Percentiles rank a stretch among this genome's conserved stretches.
Evolutionary conservation across 108 stramenopile genomes (phyloP).

Genomic region (Skeletonema menzelii): DNA sequence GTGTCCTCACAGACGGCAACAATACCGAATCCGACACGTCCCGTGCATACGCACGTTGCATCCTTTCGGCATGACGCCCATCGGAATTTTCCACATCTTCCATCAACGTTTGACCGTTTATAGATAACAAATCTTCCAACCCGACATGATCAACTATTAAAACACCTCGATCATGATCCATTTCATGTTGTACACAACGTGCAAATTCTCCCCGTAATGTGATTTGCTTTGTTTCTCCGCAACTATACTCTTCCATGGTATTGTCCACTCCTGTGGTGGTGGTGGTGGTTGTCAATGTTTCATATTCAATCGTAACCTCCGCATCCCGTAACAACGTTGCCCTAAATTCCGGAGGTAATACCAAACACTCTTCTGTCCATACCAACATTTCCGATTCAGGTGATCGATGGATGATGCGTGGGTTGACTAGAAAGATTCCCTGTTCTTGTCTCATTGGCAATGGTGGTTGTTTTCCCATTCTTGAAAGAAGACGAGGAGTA

Average conservation of each 20-base stretch:
- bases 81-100: slow-evolving; percentile 62
- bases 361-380: slow-evolving; percentile 84
- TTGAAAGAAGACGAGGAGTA: too few relatives aligned
- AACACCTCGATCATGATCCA: slow-evolving; percentile 87
- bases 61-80: slow-evolving; percentile 40
- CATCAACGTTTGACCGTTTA: slow-evolving; percentile 66
- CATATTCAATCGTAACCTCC: slow-evolving; percentile 62
- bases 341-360: slow-evolving; percentile 74
- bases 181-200: slow-evolving; percentile 78
- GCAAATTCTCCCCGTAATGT: slow-evolving; percentile 59
- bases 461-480: neutral
- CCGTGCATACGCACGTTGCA: slow-evolving; percentile 38
- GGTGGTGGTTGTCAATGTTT: slow-evolving; percentile 8
- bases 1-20: slow-evolving; percentile 2
- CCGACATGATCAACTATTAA: slow-evolving; percentile 81
- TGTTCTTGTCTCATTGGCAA: neutral
- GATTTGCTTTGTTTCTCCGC: slow-evolving; percentile 25
- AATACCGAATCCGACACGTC: slow-evolving; percentile 28
- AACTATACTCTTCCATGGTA: neutral
- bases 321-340: slow-evolving; percentile 79
- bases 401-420: slow-evolving; percentile 68
- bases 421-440: slow-evolving; percentile 69
- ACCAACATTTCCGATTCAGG: slow-evolving; percentile 69
- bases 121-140: slow-evolving; percentile 61
- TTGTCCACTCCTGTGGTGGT: neutral